Evolutionary conservation across 1,284 basidiomycete species (phyloP), one percentile per base, ranked within the genome.

Genomic region (Ustilago vetiveriae): DNA sequence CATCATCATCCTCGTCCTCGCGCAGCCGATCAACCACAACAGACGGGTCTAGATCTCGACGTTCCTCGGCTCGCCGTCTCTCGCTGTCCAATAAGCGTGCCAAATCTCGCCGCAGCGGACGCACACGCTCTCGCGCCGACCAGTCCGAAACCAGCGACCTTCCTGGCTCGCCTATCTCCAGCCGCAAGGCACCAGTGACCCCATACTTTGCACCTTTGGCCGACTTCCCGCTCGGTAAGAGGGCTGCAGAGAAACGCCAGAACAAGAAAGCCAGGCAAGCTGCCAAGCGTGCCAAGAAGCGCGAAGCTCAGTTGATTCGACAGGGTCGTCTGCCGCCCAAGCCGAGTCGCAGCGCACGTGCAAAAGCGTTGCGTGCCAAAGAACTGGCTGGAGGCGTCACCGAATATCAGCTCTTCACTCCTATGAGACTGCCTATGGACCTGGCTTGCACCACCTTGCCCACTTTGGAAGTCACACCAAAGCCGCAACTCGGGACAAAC

Each of bases 301-400:
- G 68, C 19, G 68, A 71, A 27, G 68, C 54, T 13, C 33, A 66
- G 14, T 60, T 71, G 37, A 71, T 71, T 35, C 59, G 59, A 35
- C 54, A 63, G 27, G 68, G 68, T 33, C 49, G 68, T 22, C 26
- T 71, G 43, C 68, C 68, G 10, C 68, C 68, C 11, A 75, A 76
- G 27, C 72, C 78, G 2, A 79, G 77, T 49, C 74, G 73, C 17
- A 74, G 62, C 35, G 80, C 79, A 16, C 71, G 80, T 23, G 62
- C 68, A 11, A 81, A 80, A 49, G 80, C 80, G 13, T 58, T 72
- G 27, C 62, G 68, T 10, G 66, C 78, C 11, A 65, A 67, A 27
- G 74, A 78, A 43, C 44, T 74, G 33, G 76, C 80, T 2, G 80
- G 80, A 10, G 80, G 80, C 21, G 52, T 80, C 17, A 82, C 80